phyloP scores from a whole-genome alignment of 768 basidiomycete genomes.

The Coprinopsis sp. region DNA sequence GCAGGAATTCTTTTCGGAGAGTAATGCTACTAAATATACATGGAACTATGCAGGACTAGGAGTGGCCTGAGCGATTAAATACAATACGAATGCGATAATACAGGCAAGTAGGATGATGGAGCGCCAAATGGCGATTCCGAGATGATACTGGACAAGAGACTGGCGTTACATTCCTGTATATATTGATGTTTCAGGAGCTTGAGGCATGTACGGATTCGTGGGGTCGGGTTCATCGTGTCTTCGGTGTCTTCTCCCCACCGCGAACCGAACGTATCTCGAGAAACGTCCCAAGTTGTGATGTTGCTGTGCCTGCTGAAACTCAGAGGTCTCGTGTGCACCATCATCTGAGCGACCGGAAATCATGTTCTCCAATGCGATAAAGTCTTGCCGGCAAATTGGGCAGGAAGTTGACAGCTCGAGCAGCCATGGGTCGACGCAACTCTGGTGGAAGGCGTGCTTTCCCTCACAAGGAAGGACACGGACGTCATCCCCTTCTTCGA shows the following conservation, averaged over 20 bases:
- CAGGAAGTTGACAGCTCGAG: conserved; percentile 86
- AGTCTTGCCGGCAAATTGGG: conserved; percentile 86
- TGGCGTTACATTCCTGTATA: conserved; percentile 20
- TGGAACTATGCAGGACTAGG: too few species aligned
- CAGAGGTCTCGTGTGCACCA: conserved; percentile 14
- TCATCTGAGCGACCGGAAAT: conserved; percentile 30
- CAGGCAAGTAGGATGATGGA: too few species aligned
- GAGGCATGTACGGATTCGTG: conserved; percentile 30
- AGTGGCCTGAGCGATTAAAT: too few species aligned
- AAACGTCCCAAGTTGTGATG: conserved; percentile 30
- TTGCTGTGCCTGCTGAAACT: conserved; percentile 6
- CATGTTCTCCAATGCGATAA: conserved; percentile 57
- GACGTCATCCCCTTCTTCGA: conserved; percentile 90
- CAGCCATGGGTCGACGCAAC: conserved; percentile 92
- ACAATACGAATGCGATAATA: too few species aligned
- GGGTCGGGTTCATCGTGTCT: conserved; percentile 26
- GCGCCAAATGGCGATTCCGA: too few species aligned
- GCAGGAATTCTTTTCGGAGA: too few species aligned
- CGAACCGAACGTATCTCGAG: conserved; percentile 55
- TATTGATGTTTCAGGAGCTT: conserved; percentile 24
- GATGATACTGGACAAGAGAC: too few species aligned
- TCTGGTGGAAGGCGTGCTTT: conserved; percentile 84
- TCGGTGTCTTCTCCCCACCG: conserved; percentile 31
- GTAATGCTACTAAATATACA: too few species aligned
- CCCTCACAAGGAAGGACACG: conserved; percentile 89